Conservation (phyloP, 2,329 filamentous ascomycete species). For the Teratosphaeria zuluensis region DNA sequence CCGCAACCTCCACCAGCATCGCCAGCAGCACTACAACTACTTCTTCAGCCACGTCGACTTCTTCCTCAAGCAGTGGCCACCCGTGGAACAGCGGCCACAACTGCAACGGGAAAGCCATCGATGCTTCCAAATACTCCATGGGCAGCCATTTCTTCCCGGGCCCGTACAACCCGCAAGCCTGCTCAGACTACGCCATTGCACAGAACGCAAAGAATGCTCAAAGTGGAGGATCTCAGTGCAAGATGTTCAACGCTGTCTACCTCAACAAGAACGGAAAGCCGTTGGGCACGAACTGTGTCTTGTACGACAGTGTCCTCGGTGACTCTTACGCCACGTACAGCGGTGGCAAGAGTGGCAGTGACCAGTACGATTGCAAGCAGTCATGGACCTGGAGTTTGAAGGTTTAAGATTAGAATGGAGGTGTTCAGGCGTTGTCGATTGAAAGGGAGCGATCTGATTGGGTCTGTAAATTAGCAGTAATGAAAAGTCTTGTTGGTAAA, state of each 20-base stretch:
- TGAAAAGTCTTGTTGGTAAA: too few relatives aligned
- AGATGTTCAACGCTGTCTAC: conserved; percentile 22
- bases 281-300: conserved; percentile 17
- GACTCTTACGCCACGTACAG: conserved; percentile 9
- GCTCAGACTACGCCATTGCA: conserved; percentile 16
- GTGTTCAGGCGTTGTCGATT: too few relatives aligned
- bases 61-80: neutral
- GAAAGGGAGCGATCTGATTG: too few relatives aligned
- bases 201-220: conserved; percentile 14
- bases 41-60: conserved; percentile 1
- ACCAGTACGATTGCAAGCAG: conserved; percentile 14
- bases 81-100: neutral
- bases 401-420: neutral
- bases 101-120: conserved; percentile 11
- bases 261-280: conserved; percentile 17
- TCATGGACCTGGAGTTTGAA: conserved; percentile 11
- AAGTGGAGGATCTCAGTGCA: conserved; percentile 6
- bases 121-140: conserved; percentile 11
- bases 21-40: neutral
- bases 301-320: conserved; percentile 11
- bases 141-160: conserved; percentile 21
- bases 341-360: conserved; percentile 7
- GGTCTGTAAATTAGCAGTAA: too few relatives aligned
- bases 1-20: neutral
- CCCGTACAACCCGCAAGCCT: conserved; percentile 19